Evolutionary conservation across 768 basidiomycete species (phyloP).

Genomic region (Xerocomus spinulosus): DNA sequence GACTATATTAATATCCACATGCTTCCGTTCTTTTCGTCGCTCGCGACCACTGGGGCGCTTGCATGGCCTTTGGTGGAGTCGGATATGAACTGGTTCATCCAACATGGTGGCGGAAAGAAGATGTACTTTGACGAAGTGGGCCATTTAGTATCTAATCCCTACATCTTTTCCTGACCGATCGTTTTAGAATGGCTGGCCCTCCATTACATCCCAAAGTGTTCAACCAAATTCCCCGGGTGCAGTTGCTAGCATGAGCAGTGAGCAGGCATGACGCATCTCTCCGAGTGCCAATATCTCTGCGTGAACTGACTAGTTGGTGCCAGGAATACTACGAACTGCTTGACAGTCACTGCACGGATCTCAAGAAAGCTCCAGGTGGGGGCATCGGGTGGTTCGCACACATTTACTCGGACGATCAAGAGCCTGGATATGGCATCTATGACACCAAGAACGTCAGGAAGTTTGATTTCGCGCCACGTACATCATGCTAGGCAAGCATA

Average conservation of each 20-base stretch:
- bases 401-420: slow-evolving; percentile 63
- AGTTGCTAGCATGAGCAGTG: slow-evolving; percentile 57
- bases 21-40: slow-evolving; percentile 57
- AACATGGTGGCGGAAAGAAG: slow-evolving; percentile 64
- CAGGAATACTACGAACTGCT: slow-evolving; percentile 57
- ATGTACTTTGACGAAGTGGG: slow-evolving; percentile 68
- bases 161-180: background rate
- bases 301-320: background rate
- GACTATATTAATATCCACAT: slow-evolving; percentile 68
- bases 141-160: background rate
- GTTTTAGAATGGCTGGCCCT: slow-evolving; percentile 76
- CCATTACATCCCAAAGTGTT: slow-evolving; percentile 53
- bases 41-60: slow-evolving; percentile 38
- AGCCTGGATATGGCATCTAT: slow-evolving; percentile 71
- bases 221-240: slow-evolving; percentile 62
- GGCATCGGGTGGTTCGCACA: slow-evolving; percentile 83
- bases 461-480: slow-evolving; percentile 62
- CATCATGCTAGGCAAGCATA: slow-evolving; percentile 44
- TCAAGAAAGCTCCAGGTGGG: slow-evolving; percentile 56
- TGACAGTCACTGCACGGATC: slow-evolving; percentile 56
- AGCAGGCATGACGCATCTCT: slow-evolving; percentile 40
- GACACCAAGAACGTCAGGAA: slow-evolving; percentile 45
- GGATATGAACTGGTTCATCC: slow-evolving; percentile 65
- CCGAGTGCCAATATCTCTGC: background rate
- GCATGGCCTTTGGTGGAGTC: slow-evolving; percentile 59